These are phyloP conservation scores for Rhodocollybia butyracea DNA, from an alignment of 768 basidiomycete species.

Conservation along the genomic window DNA sequence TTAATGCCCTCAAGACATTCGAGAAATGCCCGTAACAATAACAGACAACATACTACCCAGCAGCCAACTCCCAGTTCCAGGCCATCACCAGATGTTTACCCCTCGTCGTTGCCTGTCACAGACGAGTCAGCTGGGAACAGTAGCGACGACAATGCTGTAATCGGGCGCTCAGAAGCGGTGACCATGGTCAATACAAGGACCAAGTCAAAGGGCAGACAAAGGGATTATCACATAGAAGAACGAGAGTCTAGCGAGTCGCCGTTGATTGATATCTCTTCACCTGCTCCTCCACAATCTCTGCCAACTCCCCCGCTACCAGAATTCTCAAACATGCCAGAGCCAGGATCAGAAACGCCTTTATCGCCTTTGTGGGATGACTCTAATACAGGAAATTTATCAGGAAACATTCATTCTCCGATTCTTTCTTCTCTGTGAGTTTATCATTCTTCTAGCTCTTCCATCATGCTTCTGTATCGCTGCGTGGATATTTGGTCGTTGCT, in stretches of 20 bases:
- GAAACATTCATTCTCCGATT: constrained; percentile 8
- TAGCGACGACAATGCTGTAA: constrained; percentile 3
- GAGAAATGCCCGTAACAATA: constrained; percentile 12
- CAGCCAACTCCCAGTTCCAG: constrained; percentile 7
- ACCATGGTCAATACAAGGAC: neutral
- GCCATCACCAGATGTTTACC: constrained; percentile 2
- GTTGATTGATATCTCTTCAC: neutral
- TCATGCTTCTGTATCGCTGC: neutral
- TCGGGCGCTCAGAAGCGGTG: neutral
- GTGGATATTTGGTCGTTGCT: neutral
- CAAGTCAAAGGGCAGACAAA: neutral
- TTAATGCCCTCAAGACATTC: constrained; percentile 14
- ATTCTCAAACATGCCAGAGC: neutral
- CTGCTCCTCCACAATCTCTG: neutral
- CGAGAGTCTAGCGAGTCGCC: neutral
- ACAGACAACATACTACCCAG: constrained; percentile 7
- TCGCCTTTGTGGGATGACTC: constrained; percentile 4
- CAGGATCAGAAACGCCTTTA: neutral
- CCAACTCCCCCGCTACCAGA: constrained; percentile 5
- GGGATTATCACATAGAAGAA: neutral
- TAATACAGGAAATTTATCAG: neutral
- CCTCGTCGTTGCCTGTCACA: constrained; percentile 5
- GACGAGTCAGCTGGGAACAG: constrained; percentile 8
- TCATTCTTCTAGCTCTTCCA: neutral
- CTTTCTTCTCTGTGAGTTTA: constrained; percentile 5